phyloP scores from a whole-genome alignment of 495 filamentous ascomycete species.

The Cryomyces antarcticus region DNA sequence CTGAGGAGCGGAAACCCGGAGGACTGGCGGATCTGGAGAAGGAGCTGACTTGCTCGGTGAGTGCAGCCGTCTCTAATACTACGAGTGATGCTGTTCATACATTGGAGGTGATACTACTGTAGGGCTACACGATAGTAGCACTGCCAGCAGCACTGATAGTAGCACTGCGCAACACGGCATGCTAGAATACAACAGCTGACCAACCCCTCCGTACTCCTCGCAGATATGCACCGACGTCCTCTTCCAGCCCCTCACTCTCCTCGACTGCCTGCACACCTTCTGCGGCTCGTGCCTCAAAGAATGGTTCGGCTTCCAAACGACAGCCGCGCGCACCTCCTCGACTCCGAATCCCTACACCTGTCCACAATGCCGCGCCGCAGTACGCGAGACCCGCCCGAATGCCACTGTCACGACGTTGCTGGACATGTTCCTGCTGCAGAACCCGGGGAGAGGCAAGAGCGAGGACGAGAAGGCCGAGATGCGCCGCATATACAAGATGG shows the following conservation, averaged over 20 bases:
- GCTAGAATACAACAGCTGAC: constrained; percentile 7
- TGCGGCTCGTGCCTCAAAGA: constrained; percentile 86
- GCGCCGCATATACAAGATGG: constrained; percentile 47
- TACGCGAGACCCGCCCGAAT: constrained; percentile 68
- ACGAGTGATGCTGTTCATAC: too few relatives aligned
- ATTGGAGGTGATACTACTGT: background rate
- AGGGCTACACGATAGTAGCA: background rate
- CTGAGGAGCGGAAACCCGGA: constrained; percentile 8
- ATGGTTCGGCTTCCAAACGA: constrained; percentile 60
- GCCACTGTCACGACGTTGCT: constrained; percentile 64
- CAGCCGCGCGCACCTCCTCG: constrained; percentile 27
- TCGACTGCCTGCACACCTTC: constrained; percentile 94
- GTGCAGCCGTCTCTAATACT: constrained; percentile 6
- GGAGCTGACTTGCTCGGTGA: constrained; percentile 81
- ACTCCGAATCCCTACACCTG: constrained; percentile 51
- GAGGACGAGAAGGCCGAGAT: constrained; percentile 52
- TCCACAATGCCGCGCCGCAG: constrained; percentile 72
- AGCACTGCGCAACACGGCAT: background rate
- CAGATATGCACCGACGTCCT: constrained; percentile 95
- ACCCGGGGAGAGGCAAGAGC: constrained; percentile 48
- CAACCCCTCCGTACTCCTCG: background rate
- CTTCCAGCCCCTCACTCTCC: constrained; percentile 83
- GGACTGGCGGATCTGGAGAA: constrained; percentile 49
- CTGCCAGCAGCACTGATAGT: background rate
- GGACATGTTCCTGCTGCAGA: constrained; percentile 54